Conservation (phyloP, 441 rosid species). For the Erysimum cheiri region DNA sequence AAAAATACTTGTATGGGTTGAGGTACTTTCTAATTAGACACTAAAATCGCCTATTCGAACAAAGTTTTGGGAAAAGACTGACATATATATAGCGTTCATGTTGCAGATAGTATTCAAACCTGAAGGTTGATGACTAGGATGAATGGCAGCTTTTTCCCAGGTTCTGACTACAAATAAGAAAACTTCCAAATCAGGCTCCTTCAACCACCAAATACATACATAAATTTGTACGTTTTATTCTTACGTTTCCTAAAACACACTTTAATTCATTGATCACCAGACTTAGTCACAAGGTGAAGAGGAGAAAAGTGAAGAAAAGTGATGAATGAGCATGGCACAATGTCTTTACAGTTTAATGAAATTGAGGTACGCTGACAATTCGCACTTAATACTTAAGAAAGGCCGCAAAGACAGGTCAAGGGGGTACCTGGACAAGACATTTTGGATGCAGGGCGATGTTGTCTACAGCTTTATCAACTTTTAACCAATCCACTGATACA, state of each 20-base stretch:
- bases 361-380: conserved; percentile 8
- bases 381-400: background rate
- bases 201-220: conserved; percentile 5
- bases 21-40: conserved; percentile 17
- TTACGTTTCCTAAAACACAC: background rate
- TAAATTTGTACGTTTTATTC: conserved; percentile 5
- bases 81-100: conserved; percentile 20
- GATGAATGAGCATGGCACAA: conserved; percentile 14
- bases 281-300: conserved; percentile 22
- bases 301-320: conserved; percentile 2
- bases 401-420: conserved; percentile 4
- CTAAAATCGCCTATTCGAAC: background rate
- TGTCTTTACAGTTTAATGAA: background rate
- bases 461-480: conserved; percentile 73
- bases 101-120: conserved; percentile 51
- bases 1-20: background rate
- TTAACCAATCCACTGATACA: conserved; percentile 93
- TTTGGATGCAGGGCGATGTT: conserved; percentile 80
- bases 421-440: conserved; percentile 87
- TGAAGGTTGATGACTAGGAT: conserved; percentile 87
- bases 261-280: conserved; percentile 16
- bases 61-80: background rate
- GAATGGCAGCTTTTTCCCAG: conserved; percentile 93
- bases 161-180: conserved; percentile 71
- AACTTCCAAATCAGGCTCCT: conserved; percentile 36